Conservation (phyloP, 768 basidiomycete genomes). For the Mycena vitilis region DNA sequence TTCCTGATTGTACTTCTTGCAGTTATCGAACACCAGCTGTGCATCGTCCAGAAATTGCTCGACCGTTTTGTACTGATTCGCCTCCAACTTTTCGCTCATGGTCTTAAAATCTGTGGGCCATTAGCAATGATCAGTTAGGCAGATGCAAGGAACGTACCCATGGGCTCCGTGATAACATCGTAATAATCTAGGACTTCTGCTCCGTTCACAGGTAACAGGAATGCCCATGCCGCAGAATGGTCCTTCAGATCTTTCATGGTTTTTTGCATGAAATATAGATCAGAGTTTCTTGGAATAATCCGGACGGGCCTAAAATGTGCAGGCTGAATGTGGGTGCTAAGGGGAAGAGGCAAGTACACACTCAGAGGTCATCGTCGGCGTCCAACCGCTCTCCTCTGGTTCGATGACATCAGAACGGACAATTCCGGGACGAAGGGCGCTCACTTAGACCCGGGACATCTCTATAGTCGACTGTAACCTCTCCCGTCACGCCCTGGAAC, state of each 20-base stretch:
- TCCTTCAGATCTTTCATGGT: conserved; percentile 82
- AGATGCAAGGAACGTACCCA: conserved; percentile 70
- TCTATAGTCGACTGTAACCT: conserved; percentile 70
- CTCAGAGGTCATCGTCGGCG: conserved; percentile 81
- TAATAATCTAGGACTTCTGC: conserved; percentile 91
- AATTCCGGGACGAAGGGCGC: conserved; percentile 42
- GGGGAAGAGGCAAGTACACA: conserved; percentile 47
- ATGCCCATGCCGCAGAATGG: conserved; percentile 90
- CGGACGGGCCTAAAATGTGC: conserved; percentile 46
- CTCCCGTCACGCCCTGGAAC: conserved; percentile 69
- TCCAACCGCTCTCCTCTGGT: conserved; percentile 93
- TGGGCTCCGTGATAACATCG: conserved; percentile 88
- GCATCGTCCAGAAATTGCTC: conserved; percentile 84
- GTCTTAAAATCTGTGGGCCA: conserved; percentile 76
- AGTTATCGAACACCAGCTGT: conserved; percentile 90
- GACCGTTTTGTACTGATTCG: conserved; percentile 82
- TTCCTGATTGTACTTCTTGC: conserved; percentile 88
- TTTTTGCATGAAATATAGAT: conserved; percentile 77
- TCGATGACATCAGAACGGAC: conserved; percentile 13
- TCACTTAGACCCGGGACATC: conserved; percentile 90
- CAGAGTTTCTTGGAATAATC: conserved; percentile 57
- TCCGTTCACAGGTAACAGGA: conserved; percentile 80
- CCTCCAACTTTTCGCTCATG: conserved; percentile 91
- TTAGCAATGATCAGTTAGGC: conserved; percentile 7
- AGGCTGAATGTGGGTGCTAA: no score